Evolutionary conservation across 805 yeast species (phyloP).

Genomic region (Starmera caribaea): DNA sequence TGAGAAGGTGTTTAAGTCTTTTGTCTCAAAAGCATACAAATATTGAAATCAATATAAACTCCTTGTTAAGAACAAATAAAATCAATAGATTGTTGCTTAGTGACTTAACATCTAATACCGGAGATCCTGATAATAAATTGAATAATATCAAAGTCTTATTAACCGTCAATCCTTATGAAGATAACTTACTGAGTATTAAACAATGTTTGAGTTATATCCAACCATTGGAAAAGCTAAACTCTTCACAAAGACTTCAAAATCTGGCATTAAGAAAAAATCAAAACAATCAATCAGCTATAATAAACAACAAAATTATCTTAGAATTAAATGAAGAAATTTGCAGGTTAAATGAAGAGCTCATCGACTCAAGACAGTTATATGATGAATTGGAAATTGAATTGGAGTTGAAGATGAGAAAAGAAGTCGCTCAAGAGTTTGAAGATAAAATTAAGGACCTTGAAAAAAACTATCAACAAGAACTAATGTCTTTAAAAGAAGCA

Average conservation of each 20-base stretch:
- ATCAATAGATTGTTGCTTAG: slow-evolving; percentile 32
- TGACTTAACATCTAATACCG: slow-evolving; percentile 8
- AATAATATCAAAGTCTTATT: slow-evolving; percentile 15
- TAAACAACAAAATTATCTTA: no score
- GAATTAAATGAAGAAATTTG: no score
- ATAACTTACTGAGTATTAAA: slow-evolving; percentile 11
- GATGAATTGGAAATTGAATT: slow-evolving; percentile 9
- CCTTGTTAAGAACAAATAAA: slow-evolving; percentile 37
- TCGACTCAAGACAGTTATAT: slow-evolving; percentile 8
- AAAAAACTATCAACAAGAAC: slow-evolving; percentile 20
- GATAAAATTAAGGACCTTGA: slow-evolving; percentile 27
- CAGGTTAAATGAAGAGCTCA: slow-evolving; percentile 10
- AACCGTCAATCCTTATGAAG: slow-evolving; percentile 17
- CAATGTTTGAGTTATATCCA: slow-evolving; percentile 19
- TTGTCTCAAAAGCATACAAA: slow-evolving; percentile 10
- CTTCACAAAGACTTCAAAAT: no score
- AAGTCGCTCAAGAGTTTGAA: slow-evolving; percentile 22
- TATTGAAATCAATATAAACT: slow-evolving; percentile 27
- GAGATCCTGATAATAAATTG: no score
- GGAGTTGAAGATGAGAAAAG: slow-evolving; percentile 23
- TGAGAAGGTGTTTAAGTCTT: slow-evolving; percentile 36
- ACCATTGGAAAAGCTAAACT: slow-evolving; percentile 8
- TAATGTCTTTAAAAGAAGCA: slow-evolving; percentile 23
- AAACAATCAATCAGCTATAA: no score
- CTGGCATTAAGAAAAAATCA: no score